These are phyloP conservation scores for Candida ortonii DNA, from an alignment of 805 yeast species.

Conservation along the genomic window DNA sequence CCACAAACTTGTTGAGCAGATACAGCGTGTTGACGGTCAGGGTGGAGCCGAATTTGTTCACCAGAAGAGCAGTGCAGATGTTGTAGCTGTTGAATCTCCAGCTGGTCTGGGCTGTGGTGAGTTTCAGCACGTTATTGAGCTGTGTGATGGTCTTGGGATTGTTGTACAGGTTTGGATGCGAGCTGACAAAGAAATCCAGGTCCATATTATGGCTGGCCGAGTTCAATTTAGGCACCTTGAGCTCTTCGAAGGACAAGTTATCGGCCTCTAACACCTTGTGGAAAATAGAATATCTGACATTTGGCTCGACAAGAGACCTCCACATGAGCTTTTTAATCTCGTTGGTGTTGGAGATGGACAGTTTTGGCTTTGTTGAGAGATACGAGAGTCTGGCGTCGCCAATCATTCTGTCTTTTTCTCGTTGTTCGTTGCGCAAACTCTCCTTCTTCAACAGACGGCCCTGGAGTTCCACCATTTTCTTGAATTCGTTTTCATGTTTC, in stretches of 20 bases:
- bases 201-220: constrained; percentile 12
- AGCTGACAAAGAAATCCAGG: constrained; percentile 19
- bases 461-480: constrained; percentile 34
- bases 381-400: constrained; percentile 34
- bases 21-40: constrained; percentile 21
- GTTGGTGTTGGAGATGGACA: constrained; percentile 30
- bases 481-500: constrained; percentile 56
- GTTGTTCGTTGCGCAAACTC: constrained; percentile 33
- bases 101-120: constrained; percentile 13
- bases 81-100: constrained; percentile 22
- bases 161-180: constrained; percentile 19
- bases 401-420: constrained; percentile 29
- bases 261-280: constrained; percentile 12
- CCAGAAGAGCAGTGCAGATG: constrained; percentile 12
- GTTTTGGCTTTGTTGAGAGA: constrained; percentile 26
- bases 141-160: constrained; percentile 22
- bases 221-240: constrained; percentile 11
- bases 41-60: constrained; percentile 14
- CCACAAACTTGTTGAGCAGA: constrained; percentile 21
- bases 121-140: constrained; percentile 18
- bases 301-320: constrained; percentile 30
- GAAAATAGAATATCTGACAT: constrained; percentile 20
- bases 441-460: constrained; percentile 32
- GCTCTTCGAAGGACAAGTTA: constrained; percentile 2
- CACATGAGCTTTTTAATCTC: constrained; percentile 34